These are phyloP conservation scores for Zygosaccharomyces pseudobailii DNA, from an alignment of 1,139 yeast species.

Conservation along the genomic window DNA sequence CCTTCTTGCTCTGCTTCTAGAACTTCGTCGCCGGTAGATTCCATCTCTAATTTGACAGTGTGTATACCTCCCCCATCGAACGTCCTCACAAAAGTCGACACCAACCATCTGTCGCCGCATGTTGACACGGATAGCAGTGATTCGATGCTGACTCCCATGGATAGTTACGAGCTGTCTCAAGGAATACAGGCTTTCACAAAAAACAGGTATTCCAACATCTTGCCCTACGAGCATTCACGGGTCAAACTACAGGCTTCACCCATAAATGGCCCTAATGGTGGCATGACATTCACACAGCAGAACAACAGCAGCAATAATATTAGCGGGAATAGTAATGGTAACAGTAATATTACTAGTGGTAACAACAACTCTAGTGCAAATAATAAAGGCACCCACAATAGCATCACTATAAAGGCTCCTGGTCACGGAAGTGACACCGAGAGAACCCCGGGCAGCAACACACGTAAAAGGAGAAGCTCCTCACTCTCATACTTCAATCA, in stretches of 20 bases:
- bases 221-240: constrained; percentile 78
- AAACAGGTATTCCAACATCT: constrained; percentile 74
- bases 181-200: constrained; percentile 70
- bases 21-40: constrained; percentile 12
- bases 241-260: constrained; percentile 50
- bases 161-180: constrained; percentile 47
- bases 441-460: neutral
- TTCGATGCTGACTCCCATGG: constrained; percentile 30
- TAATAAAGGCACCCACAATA: neutral
- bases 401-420: constrained; percentile 1
- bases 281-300: constrained; percentile 5
- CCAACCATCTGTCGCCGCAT: constrained; percentile 9
- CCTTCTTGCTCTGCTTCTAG: constrained; percentile 8
- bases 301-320: neutral
- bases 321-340: neutral
- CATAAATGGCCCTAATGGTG: constrained; percentile 5
- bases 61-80: constrained; percentile 7
- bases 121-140: constrained; percentile 18
- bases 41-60: constrained; percentile 5
- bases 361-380: neutral
- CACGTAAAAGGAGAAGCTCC: constrained; percentile 3
- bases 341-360: neutral
- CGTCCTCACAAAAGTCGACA: neutral
- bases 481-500: constrained; percentile 10
- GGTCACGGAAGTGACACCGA: neutral